A percentile compares a stretch with the other conserved stretches of the same genome.
Evolutionary conservation across 202 grass and related monocot genomes (phyloP).

Genomic region (Bolboschoenoplectus hybrid): DNA sequence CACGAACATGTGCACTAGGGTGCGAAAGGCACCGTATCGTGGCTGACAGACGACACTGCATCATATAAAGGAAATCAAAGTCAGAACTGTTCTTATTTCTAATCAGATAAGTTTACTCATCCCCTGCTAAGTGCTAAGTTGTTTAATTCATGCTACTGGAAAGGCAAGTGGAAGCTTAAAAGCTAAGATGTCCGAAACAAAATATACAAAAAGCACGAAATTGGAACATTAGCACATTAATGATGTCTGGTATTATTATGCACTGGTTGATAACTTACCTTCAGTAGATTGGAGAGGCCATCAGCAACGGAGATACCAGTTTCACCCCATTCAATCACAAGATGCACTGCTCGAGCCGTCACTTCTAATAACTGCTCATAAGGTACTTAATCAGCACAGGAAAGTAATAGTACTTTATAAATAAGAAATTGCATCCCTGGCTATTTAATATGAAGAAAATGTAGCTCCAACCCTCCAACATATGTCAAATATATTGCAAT

Average conservation of each 20-base stretch:
- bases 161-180: background rate
- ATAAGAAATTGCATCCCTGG: background rate
- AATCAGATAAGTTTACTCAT: background rate
- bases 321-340: slow-evolving; percentile 85
- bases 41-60: slow-evolving; percentile 91
- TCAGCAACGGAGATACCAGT: slow-evolving; percentile 76
- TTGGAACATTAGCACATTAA: background rate
- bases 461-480: background rate
- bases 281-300: slow-evolving; percentile 90
- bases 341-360: slow-evolving; percentile 90
- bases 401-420: background rate
- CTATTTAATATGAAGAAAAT: slow-evolving; percentile 1
- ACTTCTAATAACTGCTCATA: slow-evolving; percentile 81
- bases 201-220: background rate
- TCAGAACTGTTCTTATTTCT: background rate
- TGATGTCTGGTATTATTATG: background rate
- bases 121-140: background rate
- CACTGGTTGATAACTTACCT: slow-evolving; percentile 47
- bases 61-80: slow-evolving; percentile 36
- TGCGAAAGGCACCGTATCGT: slow-evolving; percentile 96
- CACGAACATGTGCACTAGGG: slow-evolving; percentile 83
- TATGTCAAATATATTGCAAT: background rate
- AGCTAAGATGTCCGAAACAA: background rate
- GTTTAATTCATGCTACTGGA: slow-evolving; percentile 15
- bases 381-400: slow-evolving; percentile 19